Conservation (phyloP, 164 flowering plant species). For the Protea cynaroides region DNA sequence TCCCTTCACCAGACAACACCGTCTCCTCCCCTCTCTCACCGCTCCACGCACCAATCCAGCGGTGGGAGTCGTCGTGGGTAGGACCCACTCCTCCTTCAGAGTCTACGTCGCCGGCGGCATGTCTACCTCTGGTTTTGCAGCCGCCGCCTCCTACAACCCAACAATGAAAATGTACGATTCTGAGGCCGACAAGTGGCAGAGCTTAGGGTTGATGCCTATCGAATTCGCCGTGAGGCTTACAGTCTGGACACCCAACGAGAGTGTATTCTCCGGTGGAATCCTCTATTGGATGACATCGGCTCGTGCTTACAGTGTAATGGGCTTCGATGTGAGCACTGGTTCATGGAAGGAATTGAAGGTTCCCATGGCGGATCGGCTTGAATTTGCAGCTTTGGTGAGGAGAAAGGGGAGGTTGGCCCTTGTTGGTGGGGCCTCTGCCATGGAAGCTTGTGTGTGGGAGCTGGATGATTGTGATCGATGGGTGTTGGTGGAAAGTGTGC, state of each 20-base stretch:
- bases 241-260: conserved; percentile 62
- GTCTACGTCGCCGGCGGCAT: conserved; percentile 63
- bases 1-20: conserved; percentile 41
- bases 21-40: conserved; percentile 32
- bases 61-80: conserved; percentile 25
- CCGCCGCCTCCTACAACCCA: conserved; percentile 43
- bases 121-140: conserved; percentile 23
- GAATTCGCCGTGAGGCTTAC: conserved; percentile 57
- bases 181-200: conserved; percentile 25
- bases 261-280: conserved; percentile 37
- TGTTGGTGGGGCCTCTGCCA: conserved; percentile 39
- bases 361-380: conserved; percentile 49
- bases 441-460: conserved; percentile 47
- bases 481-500: conserved; percentile 38
- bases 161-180: conserved; percentile 62
- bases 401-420: conserved; percentile 34
- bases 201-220: conserved; percentile 35
- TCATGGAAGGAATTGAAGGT: conserved; percentile 48
- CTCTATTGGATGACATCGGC: conserved; percentile 72
- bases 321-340: conserved; percentile 28
- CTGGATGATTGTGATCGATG: conserved; percentile 33
- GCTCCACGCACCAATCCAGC: conserved; percentile 47
- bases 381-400: conserved; percentile 42
- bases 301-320: conserved; percentile 51
- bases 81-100: conserved; percentile 17